These are phyloP conservation scores for Diddensiella caesifluorescens DNA, from an alignment of 805 yeast species.

Conservation along the genomic window DNA sequence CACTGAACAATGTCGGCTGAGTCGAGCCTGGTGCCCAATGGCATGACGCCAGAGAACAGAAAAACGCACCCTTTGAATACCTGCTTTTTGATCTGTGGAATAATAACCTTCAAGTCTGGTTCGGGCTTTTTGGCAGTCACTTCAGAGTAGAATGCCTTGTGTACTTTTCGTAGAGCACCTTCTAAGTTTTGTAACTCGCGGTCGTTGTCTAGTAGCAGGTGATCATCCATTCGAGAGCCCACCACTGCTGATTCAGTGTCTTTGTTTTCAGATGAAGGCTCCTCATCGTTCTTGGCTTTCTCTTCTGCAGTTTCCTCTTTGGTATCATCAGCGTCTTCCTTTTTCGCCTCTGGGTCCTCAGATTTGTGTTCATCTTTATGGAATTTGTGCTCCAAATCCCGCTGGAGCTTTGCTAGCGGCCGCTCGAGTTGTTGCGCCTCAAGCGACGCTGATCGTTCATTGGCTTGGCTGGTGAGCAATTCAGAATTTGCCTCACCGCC, in stretches of 20 bases:
- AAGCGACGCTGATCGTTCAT: constrained; percentile 60
- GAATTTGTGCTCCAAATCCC: constrained; percentile 40
- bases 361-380: too few species aligned
- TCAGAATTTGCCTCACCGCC: constrained; percentile 43
- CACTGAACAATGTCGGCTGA: constrained; percentile 85
- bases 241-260: background rate
- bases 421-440: constrained; percentile 79
- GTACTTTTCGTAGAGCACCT: constrained; percentile 58
- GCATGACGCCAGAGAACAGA: constrained; percentile 84
- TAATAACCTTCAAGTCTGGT: constrained; percentile 30
- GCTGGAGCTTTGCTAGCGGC: constrained; percentile 79
- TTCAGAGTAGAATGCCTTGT: constrained; percentile 52
- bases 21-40: constrained; percentile 67
- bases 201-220: constrained; percentile 72
- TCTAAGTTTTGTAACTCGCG: constrained; percentile 63
- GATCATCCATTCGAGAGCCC: constrained; percentile 29
- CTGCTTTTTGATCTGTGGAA: constrained; percentile 65
- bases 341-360: constrained; percentile 1
- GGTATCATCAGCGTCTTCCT: constrained; percentile 1
- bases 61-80: constrained; percentile 67
- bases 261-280: constrained; percentile 4
- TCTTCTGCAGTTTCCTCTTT: background rate
- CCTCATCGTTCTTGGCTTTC: constrained; percentile 4
- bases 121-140: constrained; percentile 7
- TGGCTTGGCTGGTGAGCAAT: constrained; percentile 46